Conservation (phyloP, 345 rosid species). For the Linum lewisii region DNA sequence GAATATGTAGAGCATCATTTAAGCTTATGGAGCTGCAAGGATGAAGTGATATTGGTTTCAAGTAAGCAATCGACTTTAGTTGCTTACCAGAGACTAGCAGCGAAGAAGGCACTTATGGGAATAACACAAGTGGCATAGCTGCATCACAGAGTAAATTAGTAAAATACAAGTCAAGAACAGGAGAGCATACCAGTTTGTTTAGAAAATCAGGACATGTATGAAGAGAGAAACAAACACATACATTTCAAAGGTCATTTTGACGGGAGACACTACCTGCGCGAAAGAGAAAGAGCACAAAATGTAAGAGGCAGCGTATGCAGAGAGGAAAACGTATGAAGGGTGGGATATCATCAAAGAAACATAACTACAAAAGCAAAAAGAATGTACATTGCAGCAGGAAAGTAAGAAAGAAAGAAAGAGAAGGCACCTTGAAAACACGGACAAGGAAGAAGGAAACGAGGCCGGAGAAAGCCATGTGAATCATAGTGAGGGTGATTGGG, state of each 20-base stretch:
- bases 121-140: constrained; percentile 91
- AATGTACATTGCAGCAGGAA: too few relatives aligned
- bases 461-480: constrained; percentile 91
- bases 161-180: constrained; percentile 5
- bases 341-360: neutral
- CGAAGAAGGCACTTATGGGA: constrained; percentile 94
- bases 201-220: neutral
- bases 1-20: too few relatives aligned
- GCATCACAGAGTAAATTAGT: constrained; percentile 18
- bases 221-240: constrained; percentile 25
- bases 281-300: neutral
- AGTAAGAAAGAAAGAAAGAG: neutral
- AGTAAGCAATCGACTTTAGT: constrained; percentile 4
- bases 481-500: constrained; percentile 89
- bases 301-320: neutral
- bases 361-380: neutral
- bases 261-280: constrained; percentile 81
- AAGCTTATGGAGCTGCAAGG: neutral
- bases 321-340: constrained; percentile 4
- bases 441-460: constrained; percentile 62
- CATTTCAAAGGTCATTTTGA: constrained; percentile 95
- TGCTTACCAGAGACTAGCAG: constrained; percentile 94
- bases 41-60: neutral
- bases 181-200: too few relatives aligned
- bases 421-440: constrained; percentile 83